Evolutionary conservation across 257 asterid species (phyloP).

Genomic region (Ilex aquifolium): DNA sequence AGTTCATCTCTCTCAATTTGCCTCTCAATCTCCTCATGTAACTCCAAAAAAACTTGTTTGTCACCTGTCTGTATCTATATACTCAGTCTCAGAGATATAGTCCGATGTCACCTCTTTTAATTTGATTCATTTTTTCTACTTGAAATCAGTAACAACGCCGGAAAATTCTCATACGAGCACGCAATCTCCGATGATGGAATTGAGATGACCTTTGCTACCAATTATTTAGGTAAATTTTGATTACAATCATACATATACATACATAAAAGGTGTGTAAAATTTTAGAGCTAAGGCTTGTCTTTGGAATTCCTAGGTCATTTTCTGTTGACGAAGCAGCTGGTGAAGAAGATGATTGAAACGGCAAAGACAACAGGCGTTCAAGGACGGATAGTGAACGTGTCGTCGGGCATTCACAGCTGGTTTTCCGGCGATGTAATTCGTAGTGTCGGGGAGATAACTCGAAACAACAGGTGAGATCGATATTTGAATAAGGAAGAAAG

Average conservation of each 20-base stretch:
- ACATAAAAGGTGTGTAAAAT: too few species aligned
- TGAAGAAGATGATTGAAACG: slow-evolving; percentile 63
- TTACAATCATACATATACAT: too few species aligned
- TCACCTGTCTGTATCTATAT: too few species aligned
- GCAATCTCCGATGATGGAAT: slow-evolving; percentile 83
- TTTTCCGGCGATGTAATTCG: slow-evolving; percentile 71
- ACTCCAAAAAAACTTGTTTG: too few species aligned
- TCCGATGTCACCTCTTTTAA: too few species aligned
- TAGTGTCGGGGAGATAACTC: slow-evolving; percentile 59
- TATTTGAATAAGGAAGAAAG: too few species aligned
- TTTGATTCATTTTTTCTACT: too few species aligned
- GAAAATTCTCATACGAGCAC: slow-evolving; percentile 75
- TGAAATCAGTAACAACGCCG: slow-evolving; percentile 78
- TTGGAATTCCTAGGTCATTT: slow-evolving; percentile 56
- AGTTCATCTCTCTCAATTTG: slow-evolving; percentile 52
- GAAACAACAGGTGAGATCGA: slow-evolving; percentile 50
- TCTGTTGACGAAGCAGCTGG: slow-evolving; percentile 63
- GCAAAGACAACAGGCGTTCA: slow-evolving; percentile 52
- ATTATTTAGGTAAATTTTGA: slow-evolving; percentile 54
- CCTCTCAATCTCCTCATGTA: slow-evolving; percentile 93
- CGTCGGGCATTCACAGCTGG: slow-evolving; percentile 87
- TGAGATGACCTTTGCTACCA: slow-evolving; percentile 97
- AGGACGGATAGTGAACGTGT: slow-evolving; percentile 89
- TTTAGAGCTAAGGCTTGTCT: background rate
- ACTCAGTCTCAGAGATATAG: too few species aligned